Evolutionary conservation across 495 filamentous ascomycete species (phyloP).

Genomic region (Trichoderma orchidacearum): DNA sequence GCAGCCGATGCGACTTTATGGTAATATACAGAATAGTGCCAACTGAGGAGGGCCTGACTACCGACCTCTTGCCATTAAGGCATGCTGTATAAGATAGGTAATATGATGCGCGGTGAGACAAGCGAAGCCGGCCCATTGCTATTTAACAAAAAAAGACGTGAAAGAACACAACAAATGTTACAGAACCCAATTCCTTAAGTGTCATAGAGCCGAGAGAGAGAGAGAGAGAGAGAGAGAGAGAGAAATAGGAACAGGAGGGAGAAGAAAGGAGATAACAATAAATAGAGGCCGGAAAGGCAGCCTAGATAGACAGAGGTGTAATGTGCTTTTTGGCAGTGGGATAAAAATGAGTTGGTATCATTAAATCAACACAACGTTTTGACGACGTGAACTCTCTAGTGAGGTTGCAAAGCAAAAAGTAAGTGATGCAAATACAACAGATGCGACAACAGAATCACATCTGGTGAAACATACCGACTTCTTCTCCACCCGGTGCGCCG

Average conservation of each 20-base stretch:
- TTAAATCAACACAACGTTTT: constrained; percentile 2
- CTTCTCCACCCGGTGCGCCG: constrained; percentile 55
- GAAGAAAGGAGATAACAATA: constrained; percentile 11
- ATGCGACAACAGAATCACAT: constrained; percentile 42
- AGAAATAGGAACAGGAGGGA: neutral
- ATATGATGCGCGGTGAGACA: constrained; percentile 1
- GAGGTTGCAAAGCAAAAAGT: constrained; percentile 10
- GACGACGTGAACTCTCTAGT: neutral
- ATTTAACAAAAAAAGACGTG: neutral
- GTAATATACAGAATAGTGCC: neutral
- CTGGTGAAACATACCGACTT: constrained; percentile 92
- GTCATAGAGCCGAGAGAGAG: neutral
- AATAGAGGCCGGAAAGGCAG: constrained; percentile 6
- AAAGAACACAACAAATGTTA: constrained; percentile 7
- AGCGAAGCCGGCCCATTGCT: neutral
- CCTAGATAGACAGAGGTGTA: neutral
- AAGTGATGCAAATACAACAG: constrained; percentile 7
- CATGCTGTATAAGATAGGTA: constrained; percentile 1
- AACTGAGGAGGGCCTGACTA: neutral
- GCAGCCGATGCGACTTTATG: constrained; percentile 1
- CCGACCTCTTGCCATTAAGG: constrained; percentile 1
- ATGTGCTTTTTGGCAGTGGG: neutral
- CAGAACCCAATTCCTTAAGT: neutral
- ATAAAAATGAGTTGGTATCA: constrained; percentile 2
- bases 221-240: neutral